A percentile compares a stretch with the other conserved stretches of the same genome.
Evolutionary conservation across 768 basidiomycete genomes (phyloP).

Genomic region (Termitomyces sp.): DNA sequence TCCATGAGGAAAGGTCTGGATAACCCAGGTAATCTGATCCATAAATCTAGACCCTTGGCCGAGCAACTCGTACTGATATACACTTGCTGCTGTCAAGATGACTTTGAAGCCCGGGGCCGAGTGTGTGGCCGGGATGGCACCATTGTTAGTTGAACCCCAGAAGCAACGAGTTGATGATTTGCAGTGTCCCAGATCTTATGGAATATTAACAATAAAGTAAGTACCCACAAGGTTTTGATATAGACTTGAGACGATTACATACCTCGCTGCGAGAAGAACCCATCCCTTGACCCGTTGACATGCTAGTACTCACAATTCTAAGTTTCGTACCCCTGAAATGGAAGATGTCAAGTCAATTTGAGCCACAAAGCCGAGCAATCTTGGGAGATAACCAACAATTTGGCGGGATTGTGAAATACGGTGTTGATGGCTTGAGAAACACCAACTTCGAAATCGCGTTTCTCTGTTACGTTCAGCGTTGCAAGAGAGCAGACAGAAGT

Average conservation of each 20-base stretch:
- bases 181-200: constrained; percentile 34
- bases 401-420: constrained; percentile 37
- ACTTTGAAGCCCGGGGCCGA: background rate
- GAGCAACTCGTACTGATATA: background rate
- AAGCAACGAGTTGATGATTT: constrained; percentile 33
- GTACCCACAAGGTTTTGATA: background rate
- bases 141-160: constrained; percentile 37
- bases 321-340: constrained; percentile 35
- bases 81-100: background rate
- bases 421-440: constrained; percentile 42
- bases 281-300: constrained; percentile 21
- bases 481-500: constrained; percentile 34
- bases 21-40: background rate
- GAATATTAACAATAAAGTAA: background rate
- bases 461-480: constrained; percentile 26
- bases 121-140: constrained; percentile 16
- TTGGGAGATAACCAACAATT: constrained; percentile 21
- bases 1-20: background rate
- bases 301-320: constrained; percentile 33
- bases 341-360: background rate
- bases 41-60: background rate
- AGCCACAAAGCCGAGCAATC: background rate
- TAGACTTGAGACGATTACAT: background rate
- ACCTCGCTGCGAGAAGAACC: constrained; percentile 37
- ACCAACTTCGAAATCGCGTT: constrained; percentile 21